Evolutionary conservation across 768 basidiomycete genomes (phyloP), one percentile per base, ranked within the genome.

Genomic region (Leccinum boreale): DNA sequence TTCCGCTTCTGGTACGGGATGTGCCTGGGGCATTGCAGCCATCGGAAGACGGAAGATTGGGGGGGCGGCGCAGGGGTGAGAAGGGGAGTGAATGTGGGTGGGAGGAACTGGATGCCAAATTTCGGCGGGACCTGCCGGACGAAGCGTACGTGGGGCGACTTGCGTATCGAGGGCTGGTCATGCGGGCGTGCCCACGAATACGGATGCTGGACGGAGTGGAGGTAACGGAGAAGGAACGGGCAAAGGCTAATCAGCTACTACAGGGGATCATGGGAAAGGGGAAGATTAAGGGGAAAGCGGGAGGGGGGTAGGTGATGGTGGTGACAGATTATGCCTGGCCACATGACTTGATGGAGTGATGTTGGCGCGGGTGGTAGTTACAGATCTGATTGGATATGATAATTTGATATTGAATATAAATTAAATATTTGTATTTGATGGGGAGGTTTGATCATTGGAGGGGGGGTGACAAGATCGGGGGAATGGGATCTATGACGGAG

Each of bases 111-210:
- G 96, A 98, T 74, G 76, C 78, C 15, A 87, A 88, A 68, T 98
- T 95, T 79, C 85, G 95, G 19, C 86, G 89, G 68, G 87, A 90
- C 62, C 80, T 99, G 50, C 95, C 96, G 50, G 91, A 98, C 74
- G 87, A 83, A 51, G 83, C 82, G 71, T 98, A 98, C 70, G 83
- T 90, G 50, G 90, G 90, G 23, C 85, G 96, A 42, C 78, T 95
- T 31, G 90, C 85, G 47, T 98, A 98, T 75, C 87, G 96, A 47
- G 94, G 94, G 42, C 77, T 94, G 56, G 78, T 96, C 49, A 93
- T 95, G 90, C 76, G 84, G 24, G 85, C 82, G 31, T 92, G 90
- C 68, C 70, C 76, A 28, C 72, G 78, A 33, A 74, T 98, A 63
- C 77, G 80, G 66, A 74, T 86, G 78, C 74, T 99, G 67, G 96